A percentile compares a stretch with the other conserved stretches of the same genome.
These are phyloP conservation scores for Nannizzia gypsea DNA, from an alignment of 2,329 filamentous ascomycete species.

Conservation along the genomic window DNA sequence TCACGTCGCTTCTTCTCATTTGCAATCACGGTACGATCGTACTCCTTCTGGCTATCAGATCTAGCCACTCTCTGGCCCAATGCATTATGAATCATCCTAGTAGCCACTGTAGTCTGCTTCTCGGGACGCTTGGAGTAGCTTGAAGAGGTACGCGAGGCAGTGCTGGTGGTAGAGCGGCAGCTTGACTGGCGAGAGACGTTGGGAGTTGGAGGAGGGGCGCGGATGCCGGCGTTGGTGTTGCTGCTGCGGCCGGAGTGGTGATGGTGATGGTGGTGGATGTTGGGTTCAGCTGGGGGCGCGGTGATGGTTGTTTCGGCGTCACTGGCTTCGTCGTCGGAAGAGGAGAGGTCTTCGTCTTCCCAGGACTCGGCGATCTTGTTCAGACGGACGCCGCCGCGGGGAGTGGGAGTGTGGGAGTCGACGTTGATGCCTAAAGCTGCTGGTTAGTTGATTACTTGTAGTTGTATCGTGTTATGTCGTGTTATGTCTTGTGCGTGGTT, in stretches of 20 bases:
- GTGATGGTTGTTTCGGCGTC: conserved; percentile 16
- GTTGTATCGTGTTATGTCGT: no score
- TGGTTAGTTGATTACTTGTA: background rate
- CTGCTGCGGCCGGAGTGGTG: conserved; percentile 7
- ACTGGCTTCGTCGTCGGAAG: conserved; percentile 29
- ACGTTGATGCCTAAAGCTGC: background rate
- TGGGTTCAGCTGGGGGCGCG: conserved; percentile 20
- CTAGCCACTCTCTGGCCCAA: conserved; percentile 69
- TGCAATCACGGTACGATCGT: conserved; percentile 69
- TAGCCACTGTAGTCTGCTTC: conserved; percentile 86
- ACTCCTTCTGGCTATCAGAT: conserved; percentile 80
- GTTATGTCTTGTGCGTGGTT: no score
- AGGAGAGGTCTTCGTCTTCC: conserved; percentile 56
- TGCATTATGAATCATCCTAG: conserved; percentile 78
- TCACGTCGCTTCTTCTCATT: conserved; percentile 70
- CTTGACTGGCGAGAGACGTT: conserved; percentile 35
- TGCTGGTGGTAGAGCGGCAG: conserved; percentile 8
- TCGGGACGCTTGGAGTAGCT: conserved; percentile 49
- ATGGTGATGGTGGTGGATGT: conserved; percentile 20
- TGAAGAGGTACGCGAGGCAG: conserved; percentile 3
- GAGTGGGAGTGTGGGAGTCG: background rate
- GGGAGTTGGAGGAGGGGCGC: conserved; percentile 53
- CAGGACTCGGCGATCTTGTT: conserved; percentile 53
- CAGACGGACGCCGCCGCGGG: background rate
- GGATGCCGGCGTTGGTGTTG: conserved; percentile 12